phyloP scores from a whole-genome alignment of 495 filamentous ascomycete genomes.

The Penicillium psychrofluorescens region DNA sequence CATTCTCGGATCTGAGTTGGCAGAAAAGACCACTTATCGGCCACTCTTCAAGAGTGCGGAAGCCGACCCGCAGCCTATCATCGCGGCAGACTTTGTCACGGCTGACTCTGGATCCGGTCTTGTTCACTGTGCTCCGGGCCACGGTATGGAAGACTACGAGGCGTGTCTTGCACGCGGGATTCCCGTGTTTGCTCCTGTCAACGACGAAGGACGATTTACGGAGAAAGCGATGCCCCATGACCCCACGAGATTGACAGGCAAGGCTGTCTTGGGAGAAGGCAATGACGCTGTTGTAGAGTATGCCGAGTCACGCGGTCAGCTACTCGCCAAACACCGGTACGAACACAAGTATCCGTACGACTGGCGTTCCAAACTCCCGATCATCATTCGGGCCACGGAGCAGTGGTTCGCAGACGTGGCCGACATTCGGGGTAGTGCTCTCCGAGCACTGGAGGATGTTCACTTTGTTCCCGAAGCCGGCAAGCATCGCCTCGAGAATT shows the following conservation, averaged over 20 bases:
- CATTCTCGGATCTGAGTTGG: constrained; percentile 60
- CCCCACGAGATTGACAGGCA: constrained; percentile 52
- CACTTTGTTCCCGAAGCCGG: constrained; percentile 71
- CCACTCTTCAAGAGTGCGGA: constrained; percentile 47
- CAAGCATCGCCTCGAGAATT: constrained; percentile 66
- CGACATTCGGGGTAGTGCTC: constrained; percentile 64
- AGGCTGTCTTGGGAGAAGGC: constrained; percentile 57
- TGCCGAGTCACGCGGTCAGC: constrained; percentile 40
- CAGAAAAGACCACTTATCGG: constrained; percentile 58
- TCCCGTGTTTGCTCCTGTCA: constrained; percentile 67
- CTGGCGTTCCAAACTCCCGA: constrained; percentile 88
- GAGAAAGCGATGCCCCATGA: constrained; percentile 61
- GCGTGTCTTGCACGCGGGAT: constrained; percentile 63
- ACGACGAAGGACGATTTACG: constrained; percentile 74
- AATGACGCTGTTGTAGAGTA: constrained; percentile 61
- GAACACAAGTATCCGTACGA: constrained; percentile 95
- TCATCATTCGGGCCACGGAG: constrained; percentile 84
- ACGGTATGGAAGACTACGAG: constrained; percentile 94
- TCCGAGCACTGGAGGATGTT: constrained; percentile 61
- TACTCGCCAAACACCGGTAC: constrained; percentile 63
- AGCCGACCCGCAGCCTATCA: constrained; percentile 54
- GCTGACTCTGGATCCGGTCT: constrained; percentile 82
- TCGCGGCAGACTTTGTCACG: constrained; percentile 81
- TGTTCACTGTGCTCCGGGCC: constrained; percentile 89
- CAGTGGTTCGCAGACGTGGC: constrained; percentile 97